A percentile compares a stretch with the other conserved stretches of the same genome.
Conservation (phyloP, 352 stramenopile genomes). For the Phytophthora uliginosa region DNA sequence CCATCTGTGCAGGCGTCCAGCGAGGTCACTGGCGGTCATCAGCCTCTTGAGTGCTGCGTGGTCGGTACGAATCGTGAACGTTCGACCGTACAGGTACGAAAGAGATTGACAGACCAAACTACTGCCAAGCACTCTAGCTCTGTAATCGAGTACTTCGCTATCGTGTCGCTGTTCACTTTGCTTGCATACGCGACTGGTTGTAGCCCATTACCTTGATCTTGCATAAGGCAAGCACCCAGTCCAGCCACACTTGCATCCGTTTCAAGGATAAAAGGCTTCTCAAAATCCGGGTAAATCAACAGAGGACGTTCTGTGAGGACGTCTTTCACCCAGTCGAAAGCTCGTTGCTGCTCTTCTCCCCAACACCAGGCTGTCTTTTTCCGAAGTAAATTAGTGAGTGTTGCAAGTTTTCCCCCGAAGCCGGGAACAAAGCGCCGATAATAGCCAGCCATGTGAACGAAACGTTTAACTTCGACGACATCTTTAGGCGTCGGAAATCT, state of each 20-base stretch:
- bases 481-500: background rate
- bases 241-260: background rate
- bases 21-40: background rate
- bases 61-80: no score
- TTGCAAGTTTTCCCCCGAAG: background rate
- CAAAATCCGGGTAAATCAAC: slow-evolving; percentile 1
- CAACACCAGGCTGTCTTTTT: background rate
- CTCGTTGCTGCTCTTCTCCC: background rate
- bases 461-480: background rate
- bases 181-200: slow-evolving; percentile 3
- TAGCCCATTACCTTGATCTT: background rate
- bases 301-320: background rate
- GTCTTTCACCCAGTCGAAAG: background rate
- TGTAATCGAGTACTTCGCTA: background rate
- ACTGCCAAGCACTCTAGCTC: no score
- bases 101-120: no score
- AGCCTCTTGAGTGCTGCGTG: background rate
- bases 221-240: background rate
- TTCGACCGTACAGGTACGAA: no score
- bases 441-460: background rate
- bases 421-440: background rate
- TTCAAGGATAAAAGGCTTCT: background rate
- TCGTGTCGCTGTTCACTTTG: slow-evolving; percentile 2
- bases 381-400: background rate
- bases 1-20: background rate